These are phyloP conservation scores for Phlebopus sp. DNA, from an alignment of 1,284 basidiomycete genomes.

Conservation along the genomic window DNA sequence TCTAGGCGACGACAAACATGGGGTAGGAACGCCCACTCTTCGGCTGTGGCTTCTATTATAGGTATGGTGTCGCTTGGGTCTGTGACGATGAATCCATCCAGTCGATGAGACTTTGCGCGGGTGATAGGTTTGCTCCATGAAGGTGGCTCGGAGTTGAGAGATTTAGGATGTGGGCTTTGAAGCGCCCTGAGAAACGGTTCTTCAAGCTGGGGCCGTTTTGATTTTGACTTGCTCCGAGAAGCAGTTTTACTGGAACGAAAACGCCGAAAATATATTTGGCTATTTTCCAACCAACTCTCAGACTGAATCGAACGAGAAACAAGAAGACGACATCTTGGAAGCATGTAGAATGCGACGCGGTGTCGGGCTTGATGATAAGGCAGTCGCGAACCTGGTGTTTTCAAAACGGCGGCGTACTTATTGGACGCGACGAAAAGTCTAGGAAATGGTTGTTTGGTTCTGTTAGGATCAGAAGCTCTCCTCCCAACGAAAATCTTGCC, in stretches of 20 bases:
- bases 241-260: slow-evolving; percentile 7
- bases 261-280: slow-evolving; percentile 17
- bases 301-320: slow-evolving; percentile 10
- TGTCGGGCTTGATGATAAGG: neutral
- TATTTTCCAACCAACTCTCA: slow-evolving; percentile 16
- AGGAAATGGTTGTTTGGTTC: slow-evolving; percentile 17
- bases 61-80: slow-evolving; percentile 13
- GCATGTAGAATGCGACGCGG: slow-evolving; percentile 7
- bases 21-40: slow-evolving; percentile 29
- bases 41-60: slow-evolving; percentile 20
- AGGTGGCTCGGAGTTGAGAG: neutral
- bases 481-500: neutral
- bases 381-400: no score
- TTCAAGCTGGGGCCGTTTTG: neutral
- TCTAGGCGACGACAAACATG: slow-evolving; percentile 31
- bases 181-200: neutral
- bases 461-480: slow-evolving; percentile 16
- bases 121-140: neutral
- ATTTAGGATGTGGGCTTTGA: neutral
- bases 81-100: neutral
- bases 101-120: neutral
- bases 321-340: slow-evolving; percentile 12
- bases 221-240: neutral
- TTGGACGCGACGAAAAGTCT: no score
- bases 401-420: no score